These are phyloP conservation scores for Cercospora zeae-maydis DNA, from an alignment of 2,329 filamentous ascomycete genomes.

Conservation along the genomic window DNA sequence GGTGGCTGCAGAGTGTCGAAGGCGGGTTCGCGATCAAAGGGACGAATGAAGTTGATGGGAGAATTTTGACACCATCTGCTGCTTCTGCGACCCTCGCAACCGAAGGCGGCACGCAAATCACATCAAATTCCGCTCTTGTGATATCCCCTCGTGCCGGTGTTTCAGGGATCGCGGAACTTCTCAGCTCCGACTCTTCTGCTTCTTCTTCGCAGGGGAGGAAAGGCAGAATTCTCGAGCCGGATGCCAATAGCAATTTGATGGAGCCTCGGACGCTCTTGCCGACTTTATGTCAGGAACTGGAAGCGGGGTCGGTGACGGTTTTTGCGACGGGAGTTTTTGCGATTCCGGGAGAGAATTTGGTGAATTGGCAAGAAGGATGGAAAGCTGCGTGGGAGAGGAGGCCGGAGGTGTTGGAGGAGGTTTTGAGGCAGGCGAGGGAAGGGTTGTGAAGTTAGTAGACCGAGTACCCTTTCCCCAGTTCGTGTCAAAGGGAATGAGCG, in stretches of 20 bases:
- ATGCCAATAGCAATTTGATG: slow-evolving; percentile 74
- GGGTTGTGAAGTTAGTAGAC: neutral
- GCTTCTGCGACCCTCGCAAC: too few relatives aligned
- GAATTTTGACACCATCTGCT: slow-evolving; percentile 47
- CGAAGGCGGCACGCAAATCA: neutral
- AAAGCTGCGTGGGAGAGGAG: slow-evolving; percentile 46
- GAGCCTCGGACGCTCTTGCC: slow-evolving; percentile 70
- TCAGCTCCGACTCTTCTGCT: slow-evolving; percentile 8
- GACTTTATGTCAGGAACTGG: slow-evolving; percentile 61
- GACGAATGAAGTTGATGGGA: slow-evolving; percentile 57
- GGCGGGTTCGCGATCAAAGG: slow-evolving; percentile 68
- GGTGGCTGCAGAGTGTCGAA: slow-evolving; percentile 67
- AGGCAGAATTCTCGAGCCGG: slow-evolving; percentile 68
- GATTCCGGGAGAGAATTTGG: slow-evolving; percentile 54
- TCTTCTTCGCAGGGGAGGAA: slow-evolving; percentile 36
- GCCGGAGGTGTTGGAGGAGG: slow-evolving; percentile 24
- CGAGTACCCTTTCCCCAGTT: too few relatives aligned
- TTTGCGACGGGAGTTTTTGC: slow-evolving; percentile 70
- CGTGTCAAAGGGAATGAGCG: too few relatives aligned
- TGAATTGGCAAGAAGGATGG: slow-evolving; percentile 53
- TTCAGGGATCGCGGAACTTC: slow-evolving; percentile 50
- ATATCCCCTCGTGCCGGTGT: slow-evolving; percentile 50
- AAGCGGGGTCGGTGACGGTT: slow-evolving; percentile 58
- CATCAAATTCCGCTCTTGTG: slow-evolving; percentile 33
- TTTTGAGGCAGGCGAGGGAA: neutral